Evolutionary conservation across 192 early-diverging fungal species (phyloP).

Genomic region (Anaeromyces robustus): DNA sequence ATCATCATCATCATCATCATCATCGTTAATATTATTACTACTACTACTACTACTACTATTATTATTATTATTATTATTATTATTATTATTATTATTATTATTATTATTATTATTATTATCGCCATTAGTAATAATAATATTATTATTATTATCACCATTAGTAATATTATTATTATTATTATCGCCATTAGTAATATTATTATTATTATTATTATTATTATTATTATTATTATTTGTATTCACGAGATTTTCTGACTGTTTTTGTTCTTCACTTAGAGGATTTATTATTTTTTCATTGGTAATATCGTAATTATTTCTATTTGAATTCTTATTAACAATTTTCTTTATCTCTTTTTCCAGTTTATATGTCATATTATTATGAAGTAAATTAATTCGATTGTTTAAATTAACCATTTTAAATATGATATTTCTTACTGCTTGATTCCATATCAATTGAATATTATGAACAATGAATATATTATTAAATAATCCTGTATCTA

Average conservation of each 20-base stretch:
- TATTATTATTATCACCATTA: too few species aligned
- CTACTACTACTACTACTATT: too few species aligned
- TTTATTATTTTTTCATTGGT: background rate
- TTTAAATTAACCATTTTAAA: slow-evolving; percentile 49
- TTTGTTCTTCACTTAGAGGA: too few species aligned
- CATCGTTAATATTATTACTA: too few species aligned
- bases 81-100: slow-evolving; percentile 6
- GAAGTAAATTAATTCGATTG: slow-evolving; percentile 49
- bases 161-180: too few species aligned
- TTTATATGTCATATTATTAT: slow-evolving; percentile 68
- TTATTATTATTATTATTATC: slow-evolving; percentile 1
- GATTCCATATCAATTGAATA: slow-evolving; percentile 70
- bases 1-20: too few species aligned
- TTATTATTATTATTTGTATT: too few species aligned
- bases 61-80: too few species aligned
- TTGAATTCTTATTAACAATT: background rate
- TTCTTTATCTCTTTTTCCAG: slow-evolving; percentile 13
- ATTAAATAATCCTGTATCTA: slow-evolving; percentile 26
- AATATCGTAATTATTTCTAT: background rate
- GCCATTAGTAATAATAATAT: background rate
- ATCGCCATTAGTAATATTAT: too few species aligned
- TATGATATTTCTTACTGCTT: slow-evolving; percentile 61
- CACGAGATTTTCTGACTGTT: too few species aligned
- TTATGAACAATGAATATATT: slow-evolving; percentile 73
- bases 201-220: too few species aligned